phyloP scores from a whole-genome alignment of 2,329 filamentous ascomycete species.

The Penicillium decumbens region DNA sequence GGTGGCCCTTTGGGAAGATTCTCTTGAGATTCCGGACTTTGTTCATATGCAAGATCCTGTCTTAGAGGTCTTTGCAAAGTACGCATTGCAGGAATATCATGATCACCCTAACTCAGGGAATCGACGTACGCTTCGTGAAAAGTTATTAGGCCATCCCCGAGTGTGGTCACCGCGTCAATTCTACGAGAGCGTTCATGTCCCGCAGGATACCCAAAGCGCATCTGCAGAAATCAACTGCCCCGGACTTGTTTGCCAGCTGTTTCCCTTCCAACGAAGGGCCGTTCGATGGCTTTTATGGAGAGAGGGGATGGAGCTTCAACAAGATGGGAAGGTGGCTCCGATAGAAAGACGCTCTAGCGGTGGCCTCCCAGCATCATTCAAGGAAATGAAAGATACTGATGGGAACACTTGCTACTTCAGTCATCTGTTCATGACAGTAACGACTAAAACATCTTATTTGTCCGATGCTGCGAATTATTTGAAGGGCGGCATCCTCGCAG shows the following conservation, averaged over 20 bases:
- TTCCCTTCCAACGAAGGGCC: slow-evolving; percentile 47
- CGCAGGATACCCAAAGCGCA: slow-evolving; percentile 29
- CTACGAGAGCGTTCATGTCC: slow-evolving; percentile 47
- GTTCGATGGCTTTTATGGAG: slow-evolving; percentile 45
- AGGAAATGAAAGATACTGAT: slow-evolving; percentile 34
- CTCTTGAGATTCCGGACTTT: slow-evolving; percentile 24
- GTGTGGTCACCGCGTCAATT: slow-evolving; percentile 41
- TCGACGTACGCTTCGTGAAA: slow-evolving; percentile 9
- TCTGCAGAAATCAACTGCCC: slow-evolving; percentile 36
- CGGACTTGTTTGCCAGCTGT: slow-evolving; percentile 38
- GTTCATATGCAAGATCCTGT: slow-evolving; percentile 15
- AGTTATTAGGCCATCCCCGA: slow-evolving; percentile 6
- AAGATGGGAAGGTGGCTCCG: slow-evolving; percentile 29
- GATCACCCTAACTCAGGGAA: not conserved
- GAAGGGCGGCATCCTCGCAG: slow-evolving; percentile 46
- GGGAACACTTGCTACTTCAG: slow-evolving; percentile 41
- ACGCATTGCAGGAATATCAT: slow-evolving; percentile 25
- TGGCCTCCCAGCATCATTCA: slow-evolving; percentile 39
- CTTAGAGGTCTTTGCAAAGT: slow-evolving; percentile 26
- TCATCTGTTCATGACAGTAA: slow-evolving; percentile 39
- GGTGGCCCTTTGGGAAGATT: slow-evolving; percentile 35
- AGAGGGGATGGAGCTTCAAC: slow-evolving; percentile 38
- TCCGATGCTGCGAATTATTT: slow-evolving; percentile 28
- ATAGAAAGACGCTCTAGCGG: slow-evolving; percentile 4
- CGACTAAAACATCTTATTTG: slow-evolving; percentile 35